Conservation (phyloP, 306 rosid genomes). For the Psophocarpus tetragonolobus region DNA sequence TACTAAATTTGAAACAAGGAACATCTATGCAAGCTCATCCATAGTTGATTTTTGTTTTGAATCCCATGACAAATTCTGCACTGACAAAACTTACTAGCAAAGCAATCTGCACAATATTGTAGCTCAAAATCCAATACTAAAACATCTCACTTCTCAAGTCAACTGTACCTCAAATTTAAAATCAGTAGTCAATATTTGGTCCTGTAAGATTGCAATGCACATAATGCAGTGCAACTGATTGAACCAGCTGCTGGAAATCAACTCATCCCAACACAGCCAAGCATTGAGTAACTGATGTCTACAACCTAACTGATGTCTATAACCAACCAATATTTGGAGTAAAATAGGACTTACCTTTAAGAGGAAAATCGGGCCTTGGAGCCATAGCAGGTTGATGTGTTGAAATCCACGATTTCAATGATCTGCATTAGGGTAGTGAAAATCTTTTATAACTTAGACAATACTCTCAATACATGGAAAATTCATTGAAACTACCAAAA, state of each 20-base stretch:
- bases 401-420: slow-evolving; percentile 76
- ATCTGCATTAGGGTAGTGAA: slow-evolving; percentile 51
- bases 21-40: neutral
- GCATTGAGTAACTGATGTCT: slow-evolving; percentile 5
- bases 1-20: slow-evolving; percentile 7
- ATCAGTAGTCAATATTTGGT: neutral
- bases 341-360: slow-evolving; percentile 54
- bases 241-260: slow-evolving; percentile 13
- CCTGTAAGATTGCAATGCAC: neutral
- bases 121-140: neutral
- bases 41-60: neutral
- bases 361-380: slow-evolving; percentile 73
- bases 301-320: neutral
- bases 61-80: neutral
- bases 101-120: neutral
- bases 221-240: neutral
- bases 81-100: neutral
- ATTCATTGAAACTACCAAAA: slow-evolving; percentile 38
- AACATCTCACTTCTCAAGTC: neutral
- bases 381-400: slow-evolving; percentile 58
- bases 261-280: neutral
- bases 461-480: slow-evolving; percentile 13
- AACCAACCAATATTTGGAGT: neutral
- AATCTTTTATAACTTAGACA: slow-evolving; percentile 37
- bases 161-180: neutral